Percentiles rank a stretch among this genome's conserved stretches.
Evolutionary conservation across 2,329 filamentous ascomycete genomes (phyloP).

Genomic region (Beauveria varroae): DNA sequence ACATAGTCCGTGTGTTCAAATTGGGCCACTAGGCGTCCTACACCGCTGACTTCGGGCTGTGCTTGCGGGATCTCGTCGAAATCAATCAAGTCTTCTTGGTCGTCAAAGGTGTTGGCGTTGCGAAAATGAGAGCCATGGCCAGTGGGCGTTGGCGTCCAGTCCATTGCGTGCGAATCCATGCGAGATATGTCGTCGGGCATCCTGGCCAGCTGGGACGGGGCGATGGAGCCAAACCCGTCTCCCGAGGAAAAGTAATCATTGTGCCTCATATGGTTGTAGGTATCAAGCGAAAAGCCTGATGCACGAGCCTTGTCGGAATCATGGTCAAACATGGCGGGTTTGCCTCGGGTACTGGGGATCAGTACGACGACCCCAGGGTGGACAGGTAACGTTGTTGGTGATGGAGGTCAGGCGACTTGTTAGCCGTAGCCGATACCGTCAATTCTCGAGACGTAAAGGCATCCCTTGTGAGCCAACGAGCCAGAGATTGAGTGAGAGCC

Average conservation of each 20-base stretch:
- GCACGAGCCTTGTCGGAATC: slow-evolving; percentile 1
- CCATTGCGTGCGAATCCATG: slow-evolving; percentile 23
- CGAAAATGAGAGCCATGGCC: slow-evolving; percentile 20
- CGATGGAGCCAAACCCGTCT: not conserved
- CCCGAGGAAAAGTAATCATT: not conserved
- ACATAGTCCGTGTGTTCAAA: slow-evolving; percentile 33
- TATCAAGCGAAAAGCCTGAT: slow-evolving; percentile 2
- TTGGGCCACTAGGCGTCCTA: slow-evolving; percentile 32
- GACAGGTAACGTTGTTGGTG: not conserved
- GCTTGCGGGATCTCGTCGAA: slow-evolving; percentile 13
- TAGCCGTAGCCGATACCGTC: slow-evolving; percentile 7
- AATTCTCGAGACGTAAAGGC: slow-evolving; percentile 5
- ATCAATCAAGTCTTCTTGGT: slow-evolving; percentile 14
- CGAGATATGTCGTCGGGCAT: not conserved
- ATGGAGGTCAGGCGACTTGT: not conserved
- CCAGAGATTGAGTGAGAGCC: not conserved
- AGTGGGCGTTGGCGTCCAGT: slow-evolving; percentile 28
- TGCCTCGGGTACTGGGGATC: not conserved
- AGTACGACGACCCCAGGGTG: not conserved
- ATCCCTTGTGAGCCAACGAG: slow-evolving; percentile 1
- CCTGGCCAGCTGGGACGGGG: not conserved
- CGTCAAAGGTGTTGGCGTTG: slow-evolving; percentile 8
- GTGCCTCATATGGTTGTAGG: not conserved
- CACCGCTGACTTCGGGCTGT: slow-evolving; percentile 18
- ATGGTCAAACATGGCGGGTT: slow-evolving; percentile 7